Conservation (phyloP, 2,329 filamentous ascomycete genomes). For the Aspergillus felis region DNA sequence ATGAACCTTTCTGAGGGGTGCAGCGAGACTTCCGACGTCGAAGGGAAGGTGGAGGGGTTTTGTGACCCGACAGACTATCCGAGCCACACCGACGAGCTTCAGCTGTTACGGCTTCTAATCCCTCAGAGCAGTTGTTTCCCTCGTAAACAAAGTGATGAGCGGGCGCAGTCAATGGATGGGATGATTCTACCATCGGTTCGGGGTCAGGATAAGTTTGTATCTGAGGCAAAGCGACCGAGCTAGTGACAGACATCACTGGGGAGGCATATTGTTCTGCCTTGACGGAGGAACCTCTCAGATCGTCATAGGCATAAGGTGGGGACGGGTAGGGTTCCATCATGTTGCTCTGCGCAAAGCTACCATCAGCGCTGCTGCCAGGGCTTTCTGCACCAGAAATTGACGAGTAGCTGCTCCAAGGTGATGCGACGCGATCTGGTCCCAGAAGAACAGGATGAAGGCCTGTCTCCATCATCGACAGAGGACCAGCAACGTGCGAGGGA, state of each 20-base stretch:
- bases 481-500: neutral
- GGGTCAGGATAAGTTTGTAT: slow-evolving; percentile 22
- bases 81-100: neutral
- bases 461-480: neutral
- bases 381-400: slow-evolving; percentile 24
- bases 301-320: slow-evolving; percentile 16
- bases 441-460: neutral
- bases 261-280: slow-evolving; percentile 14
- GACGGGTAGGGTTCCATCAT: slow-evolving; percentile 17
- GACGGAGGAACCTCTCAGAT: slow-evolving; percentile 9
- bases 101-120: neutral
- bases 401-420: slow-evolving; percentile 19
- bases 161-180: neutral
- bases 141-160: neutral
- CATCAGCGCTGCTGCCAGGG: slow-evolving; percentile 15
- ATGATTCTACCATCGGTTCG: slow-evolving; percentile 11
- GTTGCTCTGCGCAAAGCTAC: slow-evolving; percentile 7
- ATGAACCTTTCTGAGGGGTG: neutral
- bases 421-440: slow-evolving; percentile 1
- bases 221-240: slow-evolving; percentile 9
- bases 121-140: neutral
- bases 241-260: slow-evolving; percentile 11
- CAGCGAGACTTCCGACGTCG: slow-evolving; percentile 2
- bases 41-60: neutral
- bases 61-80: neutral